Percentiles rank a stretch among this genome's conserved stretches.
These are phyloP conservation scores for Ascochyta rabiei DNA, from an alignment of 2,329 filamentous ascomycete species.

Conservation along the genomic window DNA sequence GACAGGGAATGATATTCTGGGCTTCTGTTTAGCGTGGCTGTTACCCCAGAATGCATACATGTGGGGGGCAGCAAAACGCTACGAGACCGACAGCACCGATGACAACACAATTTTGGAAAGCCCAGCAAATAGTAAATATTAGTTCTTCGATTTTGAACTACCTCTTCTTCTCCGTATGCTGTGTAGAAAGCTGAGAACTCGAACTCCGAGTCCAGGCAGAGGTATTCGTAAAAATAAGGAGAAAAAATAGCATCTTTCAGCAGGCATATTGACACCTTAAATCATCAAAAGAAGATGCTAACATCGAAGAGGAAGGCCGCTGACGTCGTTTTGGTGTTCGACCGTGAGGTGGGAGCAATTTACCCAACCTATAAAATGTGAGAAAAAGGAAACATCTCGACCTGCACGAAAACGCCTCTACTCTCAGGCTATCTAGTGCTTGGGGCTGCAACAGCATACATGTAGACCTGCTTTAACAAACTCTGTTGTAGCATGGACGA, in stretches of 20 bases:
- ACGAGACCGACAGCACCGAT: background rate
- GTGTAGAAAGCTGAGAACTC: slow-evolving; percentile 2
- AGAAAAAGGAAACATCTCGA: slow-evolving; percentile 14
- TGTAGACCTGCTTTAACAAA: too few species aligned
- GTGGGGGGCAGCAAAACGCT: background rate
- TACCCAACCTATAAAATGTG: slow-evolving; percentile 4
- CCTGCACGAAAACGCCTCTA: background rate
- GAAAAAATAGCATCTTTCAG: slow-evolving; percentile 9
- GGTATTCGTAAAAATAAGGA: slow-evolving; percentile 12
- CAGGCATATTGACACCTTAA: slow-evolving; percentile 21
- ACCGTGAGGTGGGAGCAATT: slow-evolving; percentile 4
- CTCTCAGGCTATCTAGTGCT: slow-evolving; percentile 31
- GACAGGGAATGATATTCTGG: background rate
- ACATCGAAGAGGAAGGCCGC: slow-evolving; percentile 4
- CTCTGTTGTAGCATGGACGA: too few species aligned
- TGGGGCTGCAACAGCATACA: slow-evolving; percentile 48
- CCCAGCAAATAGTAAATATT: background rate
- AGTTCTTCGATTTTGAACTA: background rate
- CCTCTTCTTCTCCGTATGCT: background rate
- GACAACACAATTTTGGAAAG: background rate
- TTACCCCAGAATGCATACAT: too few species aligned
- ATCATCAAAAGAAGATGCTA: slow-evolving; percentile 11
- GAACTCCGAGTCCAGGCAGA: slow-evolving; percentile 6
- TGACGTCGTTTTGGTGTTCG: slow-evolving; percentile 19
- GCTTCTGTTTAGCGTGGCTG: background rate